Evolutionary conservation across 768 basidiomycete genomes (phyloP).

Genomic region (Trichaptum fuscoviolaceum): DNA sequence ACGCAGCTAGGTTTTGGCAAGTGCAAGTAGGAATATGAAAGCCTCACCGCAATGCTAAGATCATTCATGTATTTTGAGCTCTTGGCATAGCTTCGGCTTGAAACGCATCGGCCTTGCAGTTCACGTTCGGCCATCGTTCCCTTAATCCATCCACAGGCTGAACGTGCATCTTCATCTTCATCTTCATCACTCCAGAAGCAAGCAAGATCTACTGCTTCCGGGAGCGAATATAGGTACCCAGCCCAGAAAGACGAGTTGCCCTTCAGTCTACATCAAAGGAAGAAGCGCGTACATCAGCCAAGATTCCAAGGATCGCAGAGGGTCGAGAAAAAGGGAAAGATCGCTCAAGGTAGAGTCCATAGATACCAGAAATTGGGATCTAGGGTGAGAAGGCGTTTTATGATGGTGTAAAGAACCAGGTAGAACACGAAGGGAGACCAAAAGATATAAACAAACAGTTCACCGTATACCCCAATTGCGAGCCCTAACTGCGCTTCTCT

Average conservation of each 20-base stretch:
- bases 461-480: constrained; percentile 57
- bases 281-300: neutral
- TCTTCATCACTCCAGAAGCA: constrained; percentile 46
- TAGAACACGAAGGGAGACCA: neutral
- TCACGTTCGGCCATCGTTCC: constrained; percentile 10
- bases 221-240: constrained; percentile 62
- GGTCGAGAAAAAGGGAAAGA: neutral
- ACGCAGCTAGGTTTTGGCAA: neutral
- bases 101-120: neutral
- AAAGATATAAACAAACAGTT: constrained; percentile 45
- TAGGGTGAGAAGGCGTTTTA: neutral
- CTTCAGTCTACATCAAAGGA: constrained; percentile 33
- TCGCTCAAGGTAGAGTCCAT: neutral
- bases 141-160: constrained; percentile 7
- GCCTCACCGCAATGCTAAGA: neutral
- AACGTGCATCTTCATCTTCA: constrained; percentile 6
- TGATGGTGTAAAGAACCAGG: neutral
- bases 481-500: constrained; percentile 55
- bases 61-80: neutral
- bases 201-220: constrained; percentile 51
- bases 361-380: neutral
- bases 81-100: neutral
- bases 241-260: constrained; percentile 52
- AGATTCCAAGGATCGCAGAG: neutral
- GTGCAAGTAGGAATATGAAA: neutral